These are phyloP conservation scores for Potentilla sterilis DNA, from an alignment of 306 rosid genomes.

Conservation along the genomic window DNA sequence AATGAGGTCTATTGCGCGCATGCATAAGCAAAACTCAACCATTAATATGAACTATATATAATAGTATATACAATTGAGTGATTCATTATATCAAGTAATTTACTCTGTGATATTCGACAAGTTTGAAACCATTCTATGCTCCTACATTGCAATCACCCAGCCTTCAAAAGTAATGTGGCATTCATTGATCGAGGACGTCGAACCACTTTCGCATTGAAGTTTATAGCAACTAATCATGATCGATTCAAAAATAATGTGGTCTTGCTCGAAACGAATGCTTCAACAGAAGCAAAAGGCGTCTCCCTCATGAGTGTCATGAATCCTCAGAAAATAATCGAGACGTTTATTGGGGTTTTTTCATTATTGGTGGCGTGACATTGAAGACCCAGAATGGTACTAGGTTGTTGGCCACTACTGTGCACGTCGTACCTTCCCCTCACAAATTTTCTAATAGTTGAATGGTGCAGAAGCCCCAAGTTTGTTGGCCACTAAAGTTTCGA, in stretches of 20 bases:
- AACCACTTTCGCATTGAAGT: not conserved
- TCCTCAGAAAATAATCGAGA: not conserved
- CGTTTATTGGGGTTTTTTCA: not conserved
- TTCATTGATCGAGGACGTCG: not conserved
- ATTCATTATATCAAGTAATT: not conserved
- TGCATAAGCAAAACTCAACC: too few species aligned
- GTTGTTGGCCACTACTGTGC: slow-evolving; percentile 66
- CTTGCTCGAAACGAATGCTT: not conserved
- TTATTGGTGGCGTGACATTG: slow-evolving; percentile 20
- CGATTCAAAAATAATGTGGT: not conserved
- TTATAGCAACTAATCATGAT: not conserved
- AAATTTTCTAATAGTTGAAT: slow-evolving; percentile 9
- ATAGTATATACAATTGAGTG: not conserved
- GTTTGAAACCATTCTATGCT: not conserved
- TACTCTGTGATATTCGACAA: too few species aligned
- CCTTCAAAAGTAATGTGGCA: not conserved
- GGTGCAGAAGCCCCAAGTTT: not conserved
- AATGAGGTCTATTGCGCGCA: too few species aligned
- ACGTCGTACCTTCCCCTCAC: slow-evolving; percentile 23
- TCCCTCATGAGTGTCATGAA: not conserved
- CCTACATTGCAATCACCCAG: not conserved
- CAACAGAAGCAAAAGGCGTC: not conserved
- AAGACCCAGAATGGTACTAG: slow-evolving; percentile 59
- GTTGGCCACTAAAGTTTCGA: slow-evolving; percentile 19
- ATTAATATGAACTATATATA: not conserved